Percentiles rank a stretch among this genome's conserved stretches.
Conservation (phyloP, 1,284 basidiomycete species). For the Boletellus dicymbophilus region DNA sequence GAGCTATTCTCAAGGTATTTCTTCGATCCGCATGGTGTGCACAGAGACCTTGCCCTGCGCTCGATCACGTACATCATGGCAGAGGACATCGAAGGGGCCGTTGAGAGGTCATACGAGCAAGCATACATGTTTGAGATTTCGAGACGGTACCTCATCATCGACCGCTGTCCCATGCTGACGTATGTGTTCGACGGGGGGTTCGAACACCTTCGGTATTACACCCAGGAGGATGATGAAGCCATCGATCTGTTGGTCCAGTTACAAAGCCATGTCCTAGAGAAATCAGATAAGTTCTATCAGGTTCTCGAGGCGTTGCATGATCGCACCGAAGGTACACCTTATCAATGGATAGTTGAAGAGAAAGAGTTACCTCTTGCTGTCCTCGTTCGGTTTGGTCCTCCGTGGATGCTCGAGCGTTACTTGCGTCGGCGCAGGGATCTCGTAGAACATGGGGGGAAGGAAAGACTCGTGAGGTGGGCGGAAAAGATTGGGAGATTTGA, state of each 20-base stretch:
- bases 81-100: slow-evolving; percentile 26
- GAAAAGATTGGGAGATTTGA: slow-evolving; percentile 27
- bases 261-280: slow-evolving; percentile 24
- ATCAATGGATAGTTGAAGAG: slow-evolving; percentile 30
- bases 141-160: slow-evolving; percentile 24
- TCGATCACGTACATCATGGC: slow-evolving; percentile 33
- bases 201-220: slow-evolving; percentile 29
- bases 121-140: slow-evolving; percentile 33
- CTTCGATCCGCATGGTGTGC: slow-evolving; percentile 22
- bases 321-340: slow-evolving; percentile 19
- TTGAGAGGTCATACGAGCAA: slow-evolving; percentile 21
- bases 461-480: slow-evolving; percentile 16
- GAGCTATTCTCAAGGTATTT: slow-evolving; percentile 18
- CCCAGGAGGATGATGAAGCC: slow-evolving; percentile 27
- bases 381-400: slow-evolving; percentile 23
- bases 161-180: slow-evolving; percentile 29
- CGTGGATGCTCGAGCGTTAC: slow-evolving; percentile 34
- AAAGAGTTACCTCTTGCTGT: slow-evolving; percentile 26
- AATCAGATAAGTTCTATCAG: slow-evolving; percentile 21
- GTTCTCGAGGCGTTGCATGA: slow-evolving; percentile 30
- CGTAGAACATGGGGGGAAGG: slow-evolving; percentile 14
- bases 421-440: slow-evolving; percentile 26
- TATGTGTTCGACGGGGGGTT: slow-evolving; percentile 32
- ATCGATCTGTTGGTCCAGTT: slow-evolving; percentile 24
- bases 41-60: slow-evolving; percentile 30